Percentiles rank a stretch among this genome's conserved stretches.
phyloP scores from a whole-genome alignment of 2,329 filamentous ascomycete species.

The Ustulina deusta region DNA sequence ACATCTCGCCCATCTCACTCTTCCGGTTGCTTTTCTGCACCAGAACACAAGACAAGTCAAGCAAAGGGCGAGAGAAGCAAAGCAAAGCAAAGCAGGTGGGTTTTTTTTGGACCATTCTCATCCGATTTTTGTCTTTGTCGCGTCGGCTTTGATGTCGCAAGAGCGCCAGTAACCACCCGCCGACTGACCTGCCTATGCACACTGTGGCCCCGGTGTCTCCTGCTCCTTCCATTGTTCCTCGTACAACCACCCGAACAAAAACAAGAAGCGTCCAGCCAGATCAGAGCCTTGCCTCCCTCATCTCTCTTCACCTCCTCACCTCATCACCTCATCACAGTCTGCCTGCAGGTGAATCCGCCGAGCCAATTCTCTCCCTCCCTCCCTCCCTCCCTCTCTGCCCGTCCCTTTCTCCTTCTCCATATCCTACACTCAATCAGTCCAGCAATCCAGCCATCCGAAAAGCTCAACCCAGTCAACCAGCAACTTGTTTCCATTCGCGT shows the following conservation, averaged over 20 bases:
- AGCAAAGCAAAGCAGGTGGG: slow-evolving; percentile 21
- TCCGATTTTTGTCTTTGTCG: slow-evolving; percentile 17
- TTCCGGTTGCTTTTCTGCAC: not conserved
- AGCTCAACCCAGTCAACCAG: not conserved
- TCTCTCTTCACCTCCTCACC: slow-evolving; percentile 10
- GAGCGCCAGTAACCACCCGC: not conserved
- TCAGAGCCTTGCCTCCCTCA: slow-evolving; percentile 25
- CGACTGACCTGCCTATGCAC: slow-evolving; percentile 16
- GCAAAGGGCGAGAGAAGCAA: not conserved
- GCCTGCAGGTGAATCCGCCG: slow-evolving; percentile 7
- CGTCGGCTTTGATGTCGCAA: not conserved
- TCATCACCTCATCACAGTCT: not conserved
- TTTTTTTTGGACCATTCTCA: not conserved
- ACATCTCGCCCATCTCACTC: slow-evolving; percentile 1
- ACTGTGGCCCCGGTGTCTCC: slow-evolving; percentile 16
- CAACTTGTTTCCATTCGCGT: not conserved
- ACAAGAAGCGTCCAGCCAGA: slow-evolving; percentile 20
- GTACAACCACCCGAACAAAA: slow-evolving; percentile 20
- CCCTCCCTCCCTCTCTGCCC: not conserved
- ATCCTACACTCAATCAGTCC: not conserved
- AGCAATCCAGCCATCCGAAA: not conserved
- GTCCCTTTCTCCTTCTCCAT: not conserved
- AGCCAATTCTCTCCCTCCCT: slow-evolving; percentile 7
- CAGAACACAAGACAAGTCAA: not conserved
- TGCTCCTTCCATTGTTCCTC: slow-evolving; percentile 9